Conservation (phyloP, 306 rosid genomes). For the Glycyrrhiza uralensis region DNA sequence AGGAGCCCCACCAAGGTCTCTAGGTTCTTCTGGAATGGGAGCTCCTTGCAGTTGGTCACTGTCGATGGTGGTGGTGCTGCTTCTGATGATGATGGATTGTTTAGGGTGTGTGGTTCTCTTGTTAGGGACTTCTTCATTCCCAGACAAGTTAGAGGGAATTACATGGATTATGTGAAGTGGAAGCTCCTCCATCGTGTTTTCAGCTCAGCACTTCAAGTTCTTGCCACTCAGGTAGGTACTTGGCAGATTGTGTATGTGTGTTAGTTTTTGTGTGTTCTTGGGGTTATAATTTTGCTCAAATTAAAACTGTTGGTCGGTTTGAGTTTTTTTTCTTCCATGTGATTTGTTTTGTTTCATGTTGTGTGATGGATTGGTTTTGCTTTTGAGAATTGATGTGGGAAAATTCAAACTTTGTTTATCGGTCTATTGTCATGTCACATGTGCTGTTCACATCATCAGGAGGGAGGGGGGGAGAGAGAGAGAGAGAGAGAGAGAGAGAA, state of each 20-base stretch:
- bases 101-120: slow-evolving; percentile 28
- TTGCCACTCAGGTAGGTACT: slow-evolving; percentile 95
- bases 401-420: neutral
- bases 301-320: neutral
- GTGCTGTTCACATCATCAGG: neutral
- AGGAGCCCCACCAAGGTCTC: slow-evolving; percentile 59
- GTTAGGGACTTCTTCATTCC: slow-evolving; percentile 69
- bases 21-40: slow-evolving; percentile 74
- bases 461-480: too few species aligned
- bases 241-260: neutral
- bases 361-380: neutral
- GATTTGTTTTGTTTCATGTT: neutral
- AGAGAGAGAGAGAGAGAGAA: neutral
- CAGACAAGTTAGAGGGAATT: slow-evolving; percentile 51
- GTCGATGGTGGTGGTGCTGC: slow-evolving; percentile 42
- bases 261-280: neutral
- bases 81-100: slow-evolving; percentile 31
- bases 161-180: slow-evolving; percentile 74
- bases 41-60: slow-evolving; percentile 47
- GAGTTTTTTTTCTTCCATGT: neutral
- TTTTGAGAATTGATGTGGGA: neutral
- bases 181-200: slow-evolving; percentile 88
- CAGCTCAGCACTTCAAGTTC: slow-evolving; percentile 87
- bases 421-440: neutral
- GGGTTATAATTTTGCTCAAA: neutral